These are phyloP conservation scores for Rhododendron kiyosumense DNA, from an alignment of 148 eudicot genomes.

Conservation along the genomic window DNA sequence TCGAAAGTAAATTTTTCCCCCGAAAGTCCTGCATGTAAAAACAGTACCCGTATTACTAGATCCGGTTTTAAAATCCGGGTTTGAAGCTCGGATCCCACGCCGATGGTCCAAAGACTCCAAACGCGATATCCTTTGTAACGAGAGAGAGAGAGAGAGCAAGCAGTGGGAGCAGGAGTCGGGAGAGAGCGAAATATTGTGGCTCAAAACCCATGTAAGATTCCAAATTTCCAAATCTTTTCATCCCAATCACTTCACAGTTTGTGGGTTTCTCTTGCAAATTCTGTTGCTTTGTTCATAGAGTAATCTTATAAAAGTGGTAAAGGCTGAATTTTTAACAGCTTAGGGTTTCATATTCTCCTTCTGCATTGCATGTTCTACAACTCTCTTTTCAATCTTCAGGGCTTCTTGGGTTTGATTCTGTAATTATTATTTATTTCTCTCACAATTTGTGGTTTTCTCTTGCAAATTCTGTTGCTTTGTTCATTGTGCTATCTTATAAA, in stretches of 20 bases:
- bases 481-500: neutral
- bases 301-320: neutral
- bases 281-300: neutral
- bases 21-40: no score
- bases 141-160: conserved; percentile 7
- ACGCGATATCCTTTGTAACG: conserved; percentile 2
- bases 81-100: conserved; percentile 31
- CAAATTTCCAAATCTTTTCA: neutral
- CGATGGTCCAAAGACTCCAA: conserved; percentile 3
- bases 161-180: conserved; percentile 4
- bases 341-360: conserved; percentile 32
- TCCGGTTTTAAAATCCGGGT: conserved; percentile 44
- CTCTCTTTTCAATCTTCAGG: neutral
- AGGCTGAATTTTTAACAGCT: conserved; percentile 11
- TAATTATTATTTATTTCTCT: neutral
- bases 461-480: neutral
- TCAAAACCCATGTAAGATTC: conserved; percentile 32
- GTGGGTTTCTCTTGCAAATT: neutral
- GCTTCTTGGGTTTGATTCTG: neutral
- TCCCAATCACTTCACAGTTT: conserved; percentile 4
- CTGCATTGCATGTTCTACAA: neutral
- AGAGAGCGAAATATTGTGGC: conserved; percentile 3
- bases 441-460: neutral
- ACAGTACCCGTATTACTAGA: conserved; percentile 7
- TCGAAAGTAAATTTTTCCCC: no score